A percentile compares a stretch with the other conserved stretches of the same genome.
These are phyloP conservation scores for Pichia sp. DNA, from an alignment of 1,139 yeast genomes.

Conservation along the genomic window DNA sequence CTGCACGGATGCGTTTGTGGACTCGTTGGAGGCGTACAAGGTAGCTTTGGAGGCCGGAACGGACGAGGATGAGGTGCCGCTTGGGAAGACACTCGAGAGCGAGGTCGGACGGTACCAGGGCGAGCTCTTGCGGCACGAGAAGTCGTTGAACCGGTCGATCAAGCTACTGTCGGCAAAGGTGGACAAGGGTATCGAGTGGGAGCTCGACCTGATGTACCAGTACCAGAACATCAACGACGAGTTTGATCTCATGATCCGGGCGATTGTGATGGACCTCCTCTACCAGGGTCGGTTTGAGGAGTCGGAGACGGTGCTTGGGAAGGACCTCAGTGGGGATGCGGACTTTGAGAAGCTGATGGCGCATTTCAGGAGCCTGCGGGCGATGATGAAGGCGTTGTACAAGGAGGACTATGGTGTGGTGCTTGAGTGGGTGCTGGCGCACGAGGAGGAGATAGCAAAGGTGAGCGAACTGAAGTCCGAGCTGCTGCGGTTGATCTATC, in stretches of 20 bases:
- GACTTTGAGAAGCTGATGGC: slow-evolving; percentile 29
- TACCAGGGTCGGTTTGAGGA: slow-evolving; percentile 41
- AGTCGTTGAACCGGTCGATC: slow-evolving; percentile 29
- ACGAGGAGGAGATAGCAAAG: neutral
- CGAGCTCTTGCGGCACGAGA: slow-evolving; percentile 26
- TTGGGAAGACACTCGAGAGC: neutral
- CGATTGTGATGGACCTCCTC: slow-evolving; percentile 43
- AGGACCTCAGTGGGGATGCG: slow-evolving; percentile 20
- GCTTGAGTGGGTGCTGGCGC: slow-evolving; percentile 6
- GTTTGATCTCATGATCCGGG: slow-evolving; percentile 31
- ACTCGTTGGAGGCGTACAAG: neutral
- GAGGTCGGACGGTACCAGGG: slow-evolving; percentile 6
- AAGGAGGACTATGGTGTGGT: slow-evolving; percentile 9
- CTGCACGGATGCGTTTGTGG: slow-evolving; percentile 11
- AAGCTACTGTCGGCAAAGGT: slow-evolving; percentile 33
- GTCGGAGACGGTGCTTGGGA: slow-evolving; percentile 24
- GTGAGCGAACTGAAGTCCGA: slow-evolving; percentile 3
- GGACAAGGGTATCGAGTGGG: slow-evolving; percentile 34
- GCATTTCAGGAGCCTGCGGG: slow-evolving; percentile 35
- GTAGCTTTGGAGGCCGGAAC: neutral
- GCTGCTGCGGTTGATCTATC: slow-evolving; percentile 5
- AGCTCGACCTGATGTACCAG: slow-evolving; percentile 34
- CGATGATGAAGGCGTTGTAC: slow-evolving; percentile 1
- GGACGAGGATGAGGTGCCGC: neutral
- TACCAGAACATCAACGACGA: slow-evolving; percentile 31